Percentiles rank a stretch among this genome's conserved stretches.
These are phyloP conservation scores for Verticillium albo-atrum DNA, from an alignment of 2,329 filamentous ascomycete species.

Conservation along the genomic window DNA sequence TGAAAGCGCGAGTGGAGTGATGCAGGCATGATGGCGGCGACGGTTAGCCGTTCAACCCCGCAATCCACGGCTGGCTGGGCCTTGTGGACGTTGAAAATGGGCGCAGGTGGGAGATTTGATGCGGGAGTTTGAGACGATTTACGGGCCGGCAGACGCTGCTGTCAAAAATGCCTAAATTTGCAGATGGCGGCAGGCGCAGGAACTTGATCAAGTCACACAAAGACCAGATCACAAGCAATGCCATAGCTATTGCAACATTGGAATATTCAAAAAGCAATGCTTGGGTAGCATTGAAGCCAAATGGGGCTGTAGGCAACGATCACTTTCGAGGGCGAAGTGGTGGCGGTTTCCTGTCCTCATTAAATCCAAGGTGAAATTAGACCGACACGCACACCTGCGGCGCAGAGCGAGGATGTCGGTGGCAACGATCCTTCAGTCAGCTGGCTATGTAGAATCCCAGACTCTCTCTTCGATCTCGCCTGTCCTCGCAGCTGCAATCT, in stretches of 20 bases:
- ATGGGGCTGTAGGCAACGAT: background rate
- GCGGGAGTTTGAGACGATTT: background rate
- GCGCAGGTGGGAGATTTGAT: background rate
- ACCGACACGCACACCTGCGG: background rate
- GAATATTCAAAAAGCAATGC: background rate
- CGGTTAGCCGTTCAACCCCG: background rate
- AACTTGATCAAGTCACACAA: too few species aligned
- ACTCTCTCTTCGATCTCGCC: background rate
- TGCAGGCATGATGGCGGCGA: background rate
- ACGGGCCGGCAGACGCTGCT: background rate
- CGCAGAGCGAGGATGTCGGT: background rate
- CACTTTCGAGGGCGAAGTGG: background rate
- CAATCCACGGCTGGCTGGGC: background rate
- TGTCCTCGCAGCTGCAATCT: background rate
- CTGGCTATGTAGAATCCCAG: background rate
- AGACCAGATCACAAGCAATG: too few species aligned
- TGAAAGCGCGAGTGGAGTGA: background rate
- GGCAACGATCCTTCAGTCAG: background rate
- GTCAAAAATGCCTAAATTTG: background rate
- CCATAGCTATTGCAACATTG: background rate
- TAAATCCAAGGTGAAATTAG: background rate
- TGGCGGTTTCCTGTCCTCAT: background rate
- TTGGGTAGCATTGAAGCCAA: background rate
- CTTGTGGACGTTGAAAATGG: background rate
- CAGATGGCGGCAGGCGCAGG: too few species aligned